Percentiles rank a stretch among this genome's conserved stretches.
These are phyloP conservation scores for Astragalus glycyphyllos DNA, from an alignment of 306 rosid genomes.

Conservation along the genomic window DNA sequence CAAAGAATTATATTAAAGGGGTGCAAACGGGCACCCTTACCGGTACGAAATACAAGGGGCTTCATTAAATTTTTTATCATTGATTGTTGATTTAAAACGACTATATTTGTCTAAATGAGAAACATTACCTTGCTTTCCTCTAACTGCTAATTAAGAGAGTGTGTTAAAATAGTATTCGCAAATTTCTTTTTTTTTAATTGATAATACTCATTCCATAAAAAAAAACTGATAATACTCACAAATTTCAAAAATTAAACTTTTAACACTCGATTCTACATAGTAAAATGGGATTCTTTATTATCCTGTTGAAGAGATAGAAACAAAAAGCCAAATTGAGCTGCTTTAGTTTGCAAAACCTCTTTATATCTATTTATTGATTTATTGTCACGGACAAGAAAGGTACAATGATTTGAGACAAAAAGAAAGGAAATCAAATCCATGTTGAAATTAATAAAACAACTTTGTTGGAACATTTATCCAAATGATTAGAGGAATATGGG, in stretches of 20 bases:
- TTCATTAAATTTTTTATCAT: no score
- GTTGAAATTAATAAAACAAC: constrained; percentile 26
- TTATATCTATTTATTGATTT: neutral
- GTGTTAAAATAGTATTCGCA: no score
- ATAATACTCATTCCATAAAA: no score
- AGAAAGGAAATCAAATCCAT: constrained; percentile 26
- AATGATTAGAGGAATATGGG: constrained; percentile 23
- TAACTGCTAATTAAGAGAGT: neutral
- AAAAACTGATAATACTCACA: no score
- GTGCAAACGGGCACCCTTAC: no score
- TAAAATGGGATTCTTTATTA: neutral
- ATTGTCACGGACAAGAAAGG: constrained; percentile 25
- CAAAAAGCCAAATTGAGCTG: constrained; percentile 17
- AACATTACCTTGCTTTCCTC: no score
- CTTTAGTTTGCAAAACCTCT: neutral
- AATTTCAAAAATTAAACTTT: neutral
- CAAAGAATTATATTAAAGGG: no score
- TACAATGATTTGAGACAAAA: constrained; percentile 36
- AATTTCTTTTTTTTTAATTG: no score
- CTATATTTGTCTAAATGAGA: neutral
- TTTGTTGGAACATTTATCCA: constrained; percentile 34
- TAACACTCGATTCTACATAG: neutral
- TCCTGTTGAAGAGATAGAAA: constrained; percentile 16
- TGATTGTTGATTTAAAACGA: neutral
- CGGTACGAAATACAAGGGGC: no score